These are phyloP conservation scores for Nitzschia sp. DNA, from an alignment of 108 stramenopile species.

Conservation along the genomic window DNA sequence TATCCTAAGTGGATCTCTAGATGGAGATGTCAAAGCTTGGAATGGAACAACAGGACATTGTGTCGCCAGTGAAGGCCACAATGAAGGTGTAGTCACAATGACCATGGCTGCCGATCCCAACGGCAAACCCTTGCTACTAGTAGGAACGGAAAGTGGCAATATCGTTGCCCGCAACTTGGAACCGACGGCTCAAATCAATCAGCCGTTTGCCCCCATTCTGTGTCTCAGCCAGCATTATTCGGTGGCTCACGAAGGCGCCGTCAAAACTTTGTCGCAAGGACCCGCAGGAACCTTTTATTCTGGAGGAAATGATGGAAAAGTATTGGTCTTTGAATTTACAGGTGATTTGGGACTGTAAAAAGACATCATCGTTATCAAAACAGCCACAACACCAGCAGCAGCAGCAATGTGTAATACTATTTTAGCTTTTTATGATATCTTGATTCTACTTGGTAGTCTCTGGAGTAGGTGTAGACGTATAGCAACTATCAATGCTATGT, in stretches of 20 bases:
- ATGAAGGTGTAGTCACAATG: conserved; percentile 79
- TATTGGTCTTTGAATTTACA: conserved; percentile 76
- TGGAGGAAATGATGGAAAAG: conserved; percentile 80
- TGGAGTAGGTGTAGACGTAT: too few relatives aligned
- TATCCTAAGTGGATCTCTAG: conserved; percentile 73
- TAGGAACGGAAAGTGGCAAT: conserved; percentile 72
- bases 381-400: too few relatives aligned
- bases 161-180: conserved; percentile 77
- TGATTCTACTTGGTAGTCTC: neutral
- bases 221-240: conserved; percentile 44
- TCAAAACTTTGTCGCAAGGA: conserved; percentile 59
- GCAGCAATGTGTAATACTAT: neutral
- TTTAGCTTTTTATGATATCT: neutral
- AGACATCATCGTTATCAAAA: neutral
- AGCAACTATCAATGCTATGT: neutral
- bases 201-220: conserved; percentile 55
- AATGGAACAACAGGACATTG: conserved; percentile 78
- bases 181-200: conserved; percentile 65
- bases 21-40: conserved; percentile 86
- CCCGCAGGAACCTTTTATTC: conserved; percentile 82
- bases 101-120: conserved; percentile 57
- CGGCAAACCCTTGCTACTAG: conserved; percentile 59
- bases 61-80: conserved; percentile 71
- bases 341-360: conserved; percentile 77
- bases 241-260: conserved; percentile 72